Conservation (phyloP, 306 rosid species). For the Oxytropis ochrocephala region DNA sequence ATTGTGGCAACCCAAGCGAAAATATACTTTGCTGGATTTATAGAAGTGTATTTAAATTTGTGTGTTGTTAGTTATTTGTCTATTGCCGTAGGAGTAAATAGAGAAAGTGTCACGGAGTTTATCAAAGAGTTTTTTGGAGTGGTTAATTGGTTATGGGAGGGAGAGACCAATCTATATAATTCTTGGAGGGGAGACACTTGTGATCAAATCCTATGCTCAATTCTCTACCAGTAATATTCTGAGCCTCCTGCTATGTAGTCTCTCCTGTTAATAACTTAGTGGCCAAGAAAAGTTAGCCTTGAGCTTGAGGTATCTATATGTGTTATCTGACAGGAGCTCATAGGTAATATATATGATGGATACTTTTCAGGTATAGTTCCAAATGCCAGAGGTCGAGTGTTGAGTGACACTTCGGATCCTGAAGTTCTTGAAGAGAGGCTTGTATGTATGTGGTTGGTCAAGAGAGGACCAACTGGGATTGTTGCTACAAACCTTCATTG, state of each 20-base stretch:
- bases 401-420: conserved; percentile 36
- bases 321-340: conserved; percentile 7
- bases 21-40: not conserved
- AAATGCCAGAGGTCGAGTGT: conserved; percentile 71
- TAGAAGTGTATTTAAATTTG: not conserved
- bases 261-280: not conserved
- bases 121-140: no score
- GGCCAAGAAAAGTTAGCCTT: not conserved
- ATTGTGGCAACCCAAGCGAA: no score
- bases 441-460: conserved; percentile 95
- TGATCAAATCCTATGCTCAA: no score
- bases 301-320: not conserved
- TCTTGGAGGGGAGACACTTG: no score
- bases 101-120: no score
- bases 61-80: no score
- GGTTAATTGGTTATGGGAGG: no score
- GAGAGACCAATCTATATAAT: no score
- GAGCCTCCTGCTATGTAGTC: not conserved
- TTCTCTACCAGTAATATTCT: not conserved
- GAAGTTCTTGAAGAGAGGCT: conserved; percentile 55
- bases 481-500: conserved; percentile 82
- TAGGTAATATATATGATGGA: not conserved
- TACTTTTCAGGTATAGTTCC: conserved; percentile 72
- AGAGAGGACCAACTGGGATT: conserved; percentile 98
- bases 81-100: no score